These are phyloP conservation scores for Lathyrus tuberosus DNA, from an alignment of 306 rosid species.

Conservation along the genomic window DNA sequence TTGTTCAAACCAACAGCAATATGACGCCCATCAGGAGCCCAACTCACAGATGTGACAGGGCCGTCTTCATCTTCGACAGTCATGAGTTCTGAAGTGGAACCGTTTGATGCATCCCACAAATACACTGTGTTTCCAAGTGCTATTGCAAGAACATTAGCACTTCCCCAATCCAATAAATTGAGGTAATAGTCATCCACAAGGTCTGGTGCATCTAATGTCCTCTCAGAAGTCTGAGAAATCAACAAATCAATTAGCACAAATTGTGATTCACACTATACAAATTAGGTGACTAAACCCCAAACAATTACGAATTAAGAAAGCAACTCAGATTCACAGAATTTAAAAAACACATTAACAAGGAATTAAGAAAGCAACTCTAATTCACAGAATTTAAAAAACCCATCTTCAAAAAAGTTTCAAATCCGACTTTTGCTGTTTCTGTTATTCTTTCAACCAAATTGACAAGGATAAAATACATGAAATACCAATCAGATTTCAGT, in stretches of 20 bases:
- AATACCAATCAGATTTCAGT: not conserved
- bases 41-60: conserved; percentile 71
- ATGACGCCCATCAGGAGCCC: conserved; percentile 91
- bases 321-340: not conserved
- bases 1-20: conserved; percentile 77
- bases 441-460: not conserved
- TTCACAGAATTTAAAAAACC: not conserved
- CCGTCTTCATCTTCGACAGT: conserved; percentile 78
- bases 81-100: conserved; percentile 79
- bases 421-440: too few relatives aligned
- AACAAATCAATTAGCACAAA: conserved; percentile 18
- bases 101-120: conserved; percentile 71
- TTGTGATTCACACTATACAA: not conserved
- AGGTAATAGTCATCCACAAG: conserved; percentile 82
- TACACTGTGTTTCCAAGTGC: conserved; percentile 81
- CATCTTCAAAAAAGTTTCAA: too few relatives aligned
- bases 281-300: not conserved
- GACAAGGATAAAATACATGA: not conserved
- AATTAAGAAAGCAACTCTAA: not conserved
- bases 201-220: conserved; percentile 89
- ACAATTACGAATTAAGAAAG: not conserved
- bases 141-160: conserved; percentile 76
- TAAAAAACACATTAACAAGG: not conserved
- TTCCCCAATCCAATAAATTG: conserved; percentile 84
- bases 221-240: conserved; percentile 66